These are phyloP conservation scores for Fusarium incarnatum DNA, from an alignment of 2,329 filamentous ascomycete genomes.

Conservation along the genomic window DNA sequence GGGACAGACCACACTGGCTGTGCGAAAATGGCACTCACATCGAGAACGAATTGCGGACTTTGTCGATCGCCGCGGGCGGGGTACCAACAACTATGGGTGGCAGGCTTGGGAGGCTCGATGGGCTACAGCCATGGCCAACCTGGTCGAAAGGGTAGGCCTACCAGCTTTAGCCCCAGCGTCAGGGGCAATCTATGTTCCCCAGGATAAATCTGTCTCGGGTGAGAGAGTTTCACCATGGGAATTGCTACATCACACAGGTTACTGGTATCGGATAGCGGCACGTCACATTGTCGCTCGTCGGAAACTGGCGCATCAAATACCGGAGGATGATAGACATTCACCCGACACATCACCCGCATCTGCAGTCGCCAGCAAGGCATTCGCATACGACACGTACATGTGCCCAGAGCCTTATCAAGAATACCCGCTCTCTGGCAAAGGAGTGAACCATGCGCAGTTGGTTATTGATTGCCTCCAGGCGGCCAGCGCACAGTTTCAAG, in stretches of 20 bases:
- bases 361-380: conserved; percentile 61
- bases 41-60: conserved; percentile 79
- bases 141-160: conserved; percentile 67
- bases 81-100: conserved; percentile 91
- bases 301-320: conserved; percentile 65
- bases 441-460: conserved; percentile 66
- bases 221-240: conserved; percentile 73
- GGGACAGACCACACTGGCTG: conserved; percentile 81
- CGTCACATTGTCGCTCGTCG: conserved; percentile 67
- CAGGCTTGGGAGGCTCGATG: conserved; percentile 89
- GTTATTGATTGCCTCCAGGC: conserved; percentile 65
- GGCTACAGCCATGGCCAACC: conserved; percentile 70
- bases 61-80: conserved; percentile 84
- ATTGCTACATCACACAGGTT: conserved; percentile 72
- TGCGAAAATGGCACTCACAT: conserved; percentile 83
- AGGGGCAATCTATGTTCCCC: conserved; percentile 61
- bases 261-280: conserved; percentile 73
- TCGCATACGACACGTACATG: conserved; percentile 74
- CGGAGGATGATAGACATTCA: conserved; percentile 66
- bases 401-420: conserved; percentile 73
- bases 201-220: conserved; percentile 68
- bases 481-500: conserved; percentile 66
- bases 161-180: conserved; percentile 61
- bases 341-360: conserved; percentile 62
- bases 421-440: conserved; percentile 62